phyloP scores from a whole-genome alignment of 2,329 filamentous ascomycete species.

The Phaeosphaeriaceae sp. region DNA sequence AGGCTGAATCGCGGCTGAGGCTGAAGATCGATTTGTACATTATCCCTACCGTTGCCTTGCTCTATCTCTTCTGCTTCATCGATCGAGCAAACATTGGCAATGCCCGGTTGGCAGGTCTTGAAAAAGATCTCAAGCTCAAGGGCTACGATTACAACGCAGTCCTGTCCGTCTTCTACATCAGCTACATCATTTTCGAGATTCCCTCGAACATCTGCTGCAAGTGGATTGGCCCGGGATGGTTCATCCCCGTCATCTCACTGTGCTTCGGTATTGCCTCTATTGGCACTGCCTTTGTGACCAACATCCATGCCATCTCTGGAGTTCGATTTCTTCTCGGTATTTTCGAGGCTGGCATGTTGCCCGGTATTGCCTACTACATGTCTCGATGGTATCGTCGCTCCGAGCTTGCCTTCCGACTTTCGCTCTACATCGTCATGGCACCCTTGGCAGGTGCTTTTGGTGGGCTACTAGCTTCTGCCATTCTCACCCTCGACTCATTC shows the following conservation, averaged over 20 bases:
- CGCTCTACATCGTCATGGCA: constrained; percentile 73
- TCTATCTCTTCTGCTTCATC: constrained; percentile 78
- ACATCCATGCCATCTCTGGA: constrained; percentile 59
- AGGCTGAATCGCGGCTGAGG: constrained; percentile 64
- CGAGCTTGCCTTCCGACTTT: constrained; percentile 71
- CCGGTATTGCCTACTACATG: constrained; percentile 76
- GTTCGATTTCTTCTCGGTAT: constrained; percentile 70
- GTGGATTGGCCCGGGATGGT: constrained; percentile 74
- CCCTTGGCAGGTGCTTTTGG: constrained; percentile 75
- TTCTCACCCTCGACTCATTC: constrained; percentile 66
- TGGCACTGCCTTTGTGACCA: constrained; percentile 68
- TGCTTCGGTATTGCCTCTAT: constrained; percentile 69
- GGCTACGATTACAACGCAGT: constrained; percentile 73
- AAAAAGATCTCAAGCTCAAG: constrained; percentile 64
- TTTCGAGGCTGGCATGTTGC: constrained; percentile 77
- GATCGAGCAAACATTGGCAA: constrained; percentile 80
- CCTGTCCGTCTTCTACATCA: constrained; percentile 73
- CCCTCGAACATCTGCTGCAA: constrained; percentile 73
- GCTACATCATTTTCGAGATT: constrained; percentile 67
- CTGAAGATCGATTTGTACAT: constrained; percentile 70
- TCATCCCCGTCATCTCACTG: constrained; percentile 67
- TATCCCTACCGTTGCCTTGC: constrained; percentile 68
- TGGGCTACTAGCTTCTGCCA: constrained; percentile 66
- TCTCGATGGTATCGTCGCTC: constrained; percentile 73
- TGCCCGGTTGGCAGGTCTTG: constrained; percentile 69